These are phyloP conservation scores for Emergomyces africanus DNA, from an alignment of 2,329 filamentous ascomycete genomes.

Conservation along the genomic window DNA sequence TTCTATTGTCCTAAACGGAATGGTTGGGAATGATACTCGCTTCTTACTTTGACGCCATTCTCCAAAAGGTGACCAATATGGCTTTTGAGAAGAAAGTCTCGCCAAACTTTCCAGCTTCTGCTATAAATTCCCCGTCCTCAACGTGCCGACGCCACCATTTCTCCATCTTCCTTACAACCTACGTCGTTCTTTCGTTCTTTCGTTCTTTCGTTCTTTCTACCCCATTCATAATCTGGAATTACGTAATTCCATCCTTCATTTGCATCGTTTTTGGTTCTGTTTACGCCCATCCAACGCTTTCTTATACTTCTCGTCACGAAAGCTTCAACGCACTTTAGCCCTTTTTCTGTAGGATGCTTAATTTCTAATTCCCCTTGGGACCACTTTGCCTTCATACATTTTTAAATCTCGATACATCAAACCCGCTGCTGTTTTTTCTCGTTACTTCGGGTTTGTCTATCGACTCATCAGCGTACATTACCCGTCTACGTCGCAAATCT, in stretches of 20 bases:
- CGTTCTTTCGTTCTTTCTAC: not conserved
- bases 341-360: no score
- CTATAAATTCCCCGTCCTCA: not conserved
- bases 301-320: not conserved
- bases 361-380: no score
- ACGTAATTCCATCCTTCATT: not conserved
- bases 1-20: not conserved
- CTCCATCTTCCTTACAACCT: not conserved
- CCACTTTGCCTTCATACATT: not conserved
- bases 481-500: not conserved
- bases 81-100: not conserved
- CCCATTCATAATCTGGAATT: not conserved
- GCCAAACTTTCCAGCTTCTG: not conserved
- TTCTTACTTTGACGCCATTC: not conserved
- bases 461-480: not conserved
- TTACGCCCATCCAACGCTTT: not conserved
- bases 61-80: not conserved
- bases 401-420: not conserved
- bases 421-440: not conserved
- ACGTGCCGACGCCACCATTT: not conserved
- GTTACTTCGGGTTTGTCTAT: not conserved
- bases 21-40: not conserved
- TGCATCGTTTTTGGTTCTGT: not conserved
- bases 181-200: not conserved
- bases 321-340: not conserved